Percentiles rank a stretch among this genome's conserved stretches.
Conservation (phyloP, 2,329 filamentous ascomycete species). For the Botrytis elliptica region DNA sequence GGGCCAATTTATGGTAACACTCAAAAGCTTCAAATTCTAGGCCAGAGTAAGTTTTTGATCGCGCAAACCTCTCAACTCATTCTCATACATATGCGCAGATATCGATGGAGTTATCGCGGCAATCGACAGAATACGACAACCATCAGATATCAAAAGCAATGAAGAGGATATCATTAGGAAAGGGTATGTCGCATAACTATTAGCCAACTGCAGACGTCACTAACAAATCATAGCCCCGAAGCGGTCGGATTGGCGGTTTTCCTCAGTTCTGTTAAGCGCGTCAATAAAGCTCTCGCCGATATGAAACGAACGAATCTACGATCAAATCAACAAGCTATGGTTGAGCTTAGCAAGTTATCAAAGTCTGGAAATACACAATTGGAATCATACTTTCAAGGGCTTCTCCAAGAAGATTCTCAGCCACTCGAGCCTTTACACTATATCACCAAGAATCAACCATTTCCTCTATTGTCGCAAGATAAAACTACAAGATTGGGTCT, state of each 20-base stretch:
- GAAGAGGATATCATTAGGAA: constrained; percentile 89
- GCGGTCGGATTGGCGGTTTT: constrained; percentile 81
- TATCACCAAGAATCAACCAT: constrained; percentile 83
- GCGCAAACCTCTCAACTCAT: not conserved
- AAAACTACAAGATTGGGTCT: constrained; percentile 72
- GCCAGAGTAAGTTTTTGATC: constrained; percentile 59
- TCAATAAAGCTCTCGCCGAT: constrained; percentile 79
- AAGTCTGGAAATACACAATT: constrained; percentile 78
- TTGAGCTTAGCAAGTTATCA: constrained; percentile 74
- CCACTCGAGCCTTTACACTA: constrained; percentile 88
- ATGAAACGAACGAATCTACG: constrained; percentile 88
- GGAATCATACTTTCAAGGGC: constrained; percentile 77
- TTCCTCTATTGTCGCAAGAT: constrained; percentile 76
- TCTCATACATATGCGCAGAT: constrained; percentile 49
- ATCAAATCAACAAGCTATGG: constrained; percentile 85
- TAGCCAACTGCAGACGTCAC: not conserved
- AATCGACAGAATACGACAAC: constrained; percentile 84
- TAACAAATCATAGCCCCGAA: constrained; percentile 57
- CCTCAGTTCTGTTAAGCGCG: constrained; percentile 82
- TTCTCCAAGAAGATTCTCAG: constrained; percentile 74
- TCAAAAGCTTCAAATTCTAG: constrained; percentile 81
- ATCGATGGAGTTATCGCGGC: constrained; percentile 82
- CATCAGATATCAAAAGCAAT: constrained; percentile 86
- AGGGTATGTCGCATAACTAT: constrained; percentile 47
- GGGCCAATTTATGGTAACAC: constrained; percentile 93